phyloP scores from a whole-genome alignment of 2,329 filamentous ascomycete species.

The Ophiostoma novo-ulmi region DNA sequence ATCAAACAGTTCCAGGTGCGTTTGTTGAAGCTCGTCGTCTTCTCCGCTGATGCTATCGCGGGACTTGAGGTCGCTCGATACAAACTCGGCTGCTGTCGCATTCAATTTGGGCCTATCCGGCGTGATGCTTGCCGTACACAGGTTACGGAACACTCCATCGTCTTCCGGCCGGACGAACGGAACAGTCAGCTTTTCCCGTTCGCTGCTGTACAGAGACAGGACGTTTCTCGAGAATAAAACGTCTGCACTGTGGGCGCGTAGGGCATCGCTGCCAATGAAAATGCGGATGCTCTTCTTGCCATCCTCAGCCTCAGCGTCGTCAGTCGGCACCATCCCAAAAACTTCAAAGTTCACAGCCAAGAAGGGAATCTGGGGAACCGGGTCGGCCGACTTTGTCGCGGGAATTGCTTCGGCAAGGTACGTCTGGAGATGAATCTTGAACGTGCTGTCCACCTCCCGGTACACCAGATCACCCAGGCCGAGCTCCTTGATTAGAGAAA shows the following conservation, averaged over 20 bases:
- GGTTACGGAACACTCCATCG: slow-evolving; percentile 70
- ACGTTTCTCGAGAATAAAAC: slow-evolving; percentile 88
- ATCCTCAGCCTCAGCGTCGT: slow-evolving; percentile 46
- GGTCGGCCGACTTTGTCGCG: slow-evolving; percentile 65
- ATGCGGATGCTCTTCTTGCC: slow-evolving; percentile 66
- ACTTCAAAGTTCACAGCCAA: slow-evolving; percentile 76
- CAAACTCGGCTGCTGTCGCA: slow-evolving; percentile 44
- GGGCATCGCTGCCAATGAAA: slow-evolving; percentile 81
- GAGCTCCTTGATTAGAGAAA: slow-evolving; percentile 67
- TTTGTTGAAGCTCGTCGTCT: slow-evolving; percentile 20
- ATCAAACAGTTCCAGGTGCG: slow-evolving; percentile 11
- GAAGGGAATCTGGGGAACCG: slow-evolving; percentile 74
- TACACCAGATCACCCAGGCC: slow-evolving; percentile 63
- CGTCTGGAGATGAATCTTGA: slow-evolving; percentile 70
- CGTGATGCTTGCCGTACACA: slow-evolving; percentile 58
- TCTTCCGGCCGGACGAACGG: slow-evolving; percentile 91
- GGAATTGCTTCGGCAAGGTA: slow-evolving; percentile 87
- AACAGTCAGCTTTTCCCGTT: slow-evolving; percentile 79
- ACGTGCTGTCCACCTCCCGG: slow-evolving; percentile 58
- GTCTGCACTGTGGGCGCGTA: slow-evolving; percentile 82
- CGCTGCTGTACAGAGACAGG: slow-evolving; percentile 79
- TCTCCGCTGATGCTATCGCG: slow-evolving; percentile 23
- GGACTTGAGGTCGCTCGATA: slow-evolving; percentile 34
- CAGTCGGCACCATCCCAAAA: slow-evolving; percentile 30
- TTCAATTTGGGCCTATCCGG: slow-evolving; percentile 57